Conservation (phyloP, 75 land plant species). For the Pinus albicaulis region DNA sequence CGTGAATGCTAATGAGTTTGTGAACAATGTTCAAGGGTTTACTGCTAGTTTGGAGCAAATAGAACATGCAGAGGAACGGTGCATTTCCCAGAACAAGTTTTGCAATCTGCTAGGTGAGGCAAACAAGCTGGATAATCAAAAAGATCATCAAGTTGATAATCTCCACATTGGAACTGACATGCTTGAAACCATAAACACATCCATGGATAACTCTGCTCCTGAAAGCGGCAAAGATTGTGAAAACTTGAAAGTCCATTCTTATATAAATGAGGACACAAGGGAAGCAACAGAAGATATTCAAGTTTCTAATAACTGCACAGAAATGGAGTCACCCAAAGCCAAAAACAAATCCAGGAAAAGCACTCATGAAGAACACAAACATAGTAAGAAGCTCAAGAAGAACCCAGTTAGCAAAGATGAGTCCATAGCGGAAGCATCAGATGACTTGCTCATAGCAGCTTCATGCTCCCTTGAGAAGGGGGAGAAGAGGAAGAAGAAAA, state of each 20-base stretch:
- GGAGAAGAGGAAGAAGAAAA: slow-evolving; percentile 11
- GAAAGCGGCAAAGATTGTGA: background rate
- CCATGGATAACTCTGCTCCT: background rate
- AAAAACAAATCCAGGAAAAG: background rate
- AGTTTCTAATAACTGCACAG: background rate
- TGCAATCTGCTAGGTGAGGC: background rate
- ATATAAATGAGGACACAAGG: background rate
- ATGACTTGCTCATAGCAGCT: background rate
- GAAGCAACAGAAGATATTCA: background rate
- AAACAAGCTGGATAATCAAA: slow-evolving; percentile 1
- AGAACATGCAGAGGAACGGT: background rate
- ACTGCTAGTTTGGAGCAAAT: background rate
- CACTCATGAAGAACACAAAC: background rate
- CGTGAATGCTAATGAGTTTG: background rate
- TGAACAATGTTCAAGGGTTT: slow-evolving; percentile 5
- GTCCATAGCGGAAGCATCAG: background rate
- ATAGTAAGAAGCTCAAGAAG: slow-evolving; percentile 2
- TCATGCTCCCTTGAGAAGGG: slow-evolving; percentile 3
- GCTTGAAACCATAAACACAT: background rate
- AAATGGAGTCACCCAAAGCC: background rate
- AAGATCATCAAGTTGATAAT: background rate
- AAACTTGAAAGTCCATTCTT: background rate
- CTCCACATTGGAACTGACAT: background rate
- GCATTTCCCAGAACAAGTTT: background rate
- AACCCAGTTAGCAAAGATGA: background rate